These are phyloP conservation scores for Flaveria trinervia DNA, from an alignment of 129 eudicot genomes.

Conservation along the genomic window DNA sequence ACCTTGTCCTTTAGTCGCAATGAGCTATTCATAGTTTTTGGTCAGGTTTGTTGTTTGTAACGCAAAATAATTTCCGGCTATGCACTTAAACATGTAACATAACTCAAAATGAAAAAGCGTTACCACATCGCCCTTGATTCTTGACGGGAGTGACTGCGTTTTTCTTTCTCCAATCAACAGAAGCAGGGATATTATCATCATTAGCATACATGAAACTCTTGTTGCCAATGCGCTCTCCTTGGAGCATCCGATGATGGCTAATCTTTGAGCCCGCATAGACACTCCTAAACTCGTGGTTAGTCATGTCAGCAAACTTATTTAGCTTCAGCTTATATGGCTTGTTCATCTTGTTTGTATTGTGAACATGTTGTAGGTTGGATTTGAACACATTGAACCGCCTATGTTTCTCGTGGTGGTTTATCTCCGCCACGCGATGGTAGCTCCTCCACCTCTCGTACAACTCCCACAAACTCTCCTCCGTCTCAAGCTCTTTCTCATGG, in stretches of 20 bases:
- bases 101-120: background rate
- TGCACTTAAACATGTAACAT: no score
- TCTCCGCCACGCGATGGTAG: constrained; percentile 51
- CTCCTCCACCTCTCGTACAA: constrained; percentile 81
- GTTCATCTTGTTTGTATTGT: constrained; percentile 63
- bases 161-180: constrained; percentile 73
- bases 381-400: constrained; percentile 74
- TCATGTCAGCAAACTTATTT: constrained; percentile 88
- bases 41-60: no score
- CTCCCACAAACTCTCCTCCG: constrained; percentile 62
- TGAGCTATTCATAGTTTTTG: no score
- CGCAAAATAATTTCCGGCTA: no score
- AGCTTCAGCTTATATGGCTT: constrained; percentile 69
- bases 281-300: constrained; percentile 59
- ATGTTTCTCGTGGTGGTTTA: constrained; percentile 60
- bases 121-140: constrained; percentile 93
- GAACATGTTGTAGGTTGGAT: constrained; percentile 57
- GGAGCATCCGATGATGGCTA: constrained; percentile 54
- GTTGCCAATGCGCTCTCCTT: constrained; percentile 32
- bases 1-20: no score
- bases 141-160: constrained; percentile 66
- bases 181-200: constrained; percentile 41
- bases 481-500: constrained; percentile 60
- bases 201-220: constrained; percentile 54
- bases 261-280: constrained; percentile 60